Conservation (phyloP, 345 rosid genomes). For the Eucalyptus cloeziana region DNA sequence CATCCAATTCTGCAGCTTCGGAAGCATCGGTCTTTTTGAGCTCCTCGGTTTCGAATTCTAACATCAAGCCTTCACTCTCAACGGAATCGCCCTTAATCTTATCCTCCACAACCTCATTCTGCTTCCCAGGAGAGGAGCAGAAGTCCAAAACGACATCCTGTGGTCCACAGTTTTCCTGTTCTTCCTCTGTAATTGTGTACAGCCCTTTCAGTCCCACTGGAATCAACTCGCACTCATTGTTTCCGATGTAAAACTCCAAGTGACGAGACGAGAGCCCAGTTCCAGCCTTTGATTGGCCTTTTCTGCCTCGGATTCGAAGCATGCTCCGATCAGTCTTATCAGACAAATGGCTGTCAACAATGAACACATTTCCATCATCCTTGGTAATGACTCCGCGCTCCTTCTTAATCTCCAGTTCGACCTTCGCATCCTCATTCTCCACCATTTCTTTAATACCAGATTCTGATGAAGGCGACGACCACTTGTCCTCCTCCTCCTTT, state of each 20-base stretch:
- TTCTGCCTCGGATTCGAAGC: not conserved
- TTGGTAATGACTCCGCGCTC: constrained; percentile 1
- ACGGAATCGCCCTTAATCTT: not conserved
- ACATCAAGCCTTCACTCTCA: constrained; percentile 6
- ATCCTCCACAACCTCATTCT: constrained; percentile 1
- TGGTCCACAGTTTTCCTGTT: constrained; percentile 18
- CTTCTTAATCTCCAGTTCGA: constrained; percentile 17
- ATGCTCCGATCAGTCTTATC: not conserved
- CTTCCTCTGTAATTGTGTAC: constrained; percentile 28
- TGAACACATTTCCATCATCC: not conserved
- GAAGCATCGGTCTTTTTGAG: not conserved
- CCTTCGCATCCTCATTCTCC: constrained; percentile 14
- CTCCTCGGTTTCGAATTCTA: not conserved
- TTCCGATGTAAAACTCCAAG: constrained; percentile 76
- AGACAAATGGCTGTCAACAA: not conserved
- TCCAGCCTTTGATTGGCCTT: constrained; percentile 9
- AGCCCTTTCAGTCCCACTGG: constrained; percentile 40
- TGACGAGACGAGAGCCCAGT: constrained; percentile 8
- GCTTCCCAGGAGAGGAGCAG: constrained; percentile 7
- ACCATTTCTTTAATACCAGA: constrained; percentile 27
- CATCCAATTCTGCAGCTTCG: constrained; percentile 1
- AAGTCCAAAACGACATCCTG: constrained; percentile 79
- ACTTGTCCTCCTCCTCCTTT: constrained; percentile 6
- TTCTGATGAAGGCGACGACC: constrained; percentile 19
- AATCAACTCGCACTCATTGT: constrained; percentile 65